A percentile compares a stretch with the other conserved stretches of the same genome.
Evolutionary conservation across 192 early-diverging fungal species (phyloP).

Genomic region (Geranomyces variabilis): DNA sequence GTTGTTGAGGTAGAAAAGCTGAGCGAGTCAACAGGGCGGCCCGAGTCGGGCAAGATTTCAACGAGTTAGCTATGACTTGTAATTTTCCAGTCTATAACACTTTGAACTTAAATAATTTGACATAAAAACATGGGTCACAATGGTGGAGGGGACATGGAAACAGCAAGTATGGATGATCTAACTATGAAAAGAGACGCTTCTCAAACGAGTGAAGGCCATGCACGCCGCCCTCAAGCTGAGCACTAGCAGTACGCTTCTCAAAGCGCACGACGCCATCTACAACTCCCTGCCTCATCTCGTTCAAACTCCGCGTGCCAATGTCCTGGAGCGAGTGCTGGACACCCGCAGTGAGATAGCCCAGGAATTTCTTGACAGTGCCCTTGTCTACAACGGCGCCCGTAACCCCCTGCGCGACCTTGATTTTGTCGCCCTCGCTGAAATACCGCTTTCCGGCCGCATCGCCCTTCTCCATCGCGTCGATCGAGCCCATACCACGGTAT

Average conservation of each 20-base stretch:
- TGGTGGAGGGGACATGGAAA: too few relatives aligned
- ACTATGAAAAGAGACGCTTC: constrained; percentile 46
- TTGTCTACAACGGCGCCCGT: constrained; percentile 97
- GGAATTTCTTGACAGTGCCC: constrained; percentile 91
- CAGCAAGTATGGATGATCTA: not conserved
- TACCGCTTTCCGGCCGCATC: constrained; percentile 81
- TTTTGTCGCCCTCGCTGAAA: constrained; percentile 93
- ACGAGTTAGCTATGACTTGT: too few relatives aligned
- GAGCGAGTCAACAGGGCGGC: too few relatives aligned
- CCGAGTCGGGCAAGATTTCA: too few relatives aligned
- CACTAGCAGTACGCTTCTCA: constrained; percentile 91
- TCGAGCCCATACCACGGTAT: constrained; percentile 98
- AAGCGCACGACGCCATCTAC: constrained; percentile 79
- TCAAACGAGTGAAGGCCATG: constrained; percentile 87
- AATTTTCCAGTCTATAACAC: too few relatives aligned
- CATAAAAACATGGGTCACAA: too few relatives aligned
- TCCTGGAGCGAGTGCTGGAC: constrained; percentile 98
- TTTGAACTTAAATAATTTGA: too few relatives aligned
- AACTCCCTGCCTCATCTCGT: constrained; percentile 71
- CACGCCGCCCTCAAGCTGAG: constrained; percentile 96
- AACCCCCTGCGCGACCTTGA: constrained; percentile 99
- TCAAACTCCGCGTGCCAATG: constrained; percentile 79
- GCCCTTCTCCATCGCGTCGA: constrained; percentile 93
- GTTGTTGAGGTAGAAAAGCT: too few relatives aligned
- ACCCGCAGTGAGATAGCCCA: constrained; percentile 89